These are phyloP conservation scores for Aspergillus conjunctus DNA, from an alignment of 495 filamentous ascomycete genomes.

Conservation along the genomic window DNA sequence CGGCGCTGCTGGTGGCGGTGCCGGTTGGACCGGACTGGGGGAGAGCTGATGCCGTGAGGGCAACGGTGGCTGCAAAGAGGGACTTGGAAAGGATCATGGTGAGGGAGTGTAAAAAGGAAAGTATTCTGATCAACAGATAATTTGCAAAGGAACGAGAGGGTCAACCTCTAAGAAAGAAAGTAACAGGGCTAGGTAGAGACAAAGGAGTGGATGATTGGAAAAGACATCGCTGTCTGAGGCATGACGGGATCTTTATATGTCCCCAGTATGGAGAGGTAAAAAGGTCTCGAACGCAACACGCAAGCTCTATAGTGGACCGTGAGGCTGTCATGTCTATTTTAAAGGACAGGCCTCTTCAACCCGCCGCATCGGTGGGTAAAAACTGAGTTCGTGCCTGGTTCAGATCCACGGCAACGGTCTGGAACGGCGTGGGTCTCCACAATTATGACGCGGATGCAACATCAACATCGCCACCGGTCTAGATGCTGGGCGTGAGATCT, in stretches of 20 bases:
- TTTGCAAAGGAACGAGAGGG: constrained; percentile 15
- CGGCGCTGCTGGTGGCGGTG: constrained; percentile 17
- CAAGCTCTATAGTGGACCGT: neutral
- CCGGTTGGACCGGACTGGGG: constrained; percentile 14
- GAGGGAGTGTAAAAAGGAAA: constrained; percentile 5
- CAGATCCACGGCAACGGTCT: neutral
- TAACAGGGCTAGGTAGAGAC: neutral
- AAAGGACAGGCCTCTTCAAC: neutral
- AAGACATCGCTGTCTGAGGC: neutral
- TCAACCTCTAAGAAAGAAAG: constrained; percentile 23
- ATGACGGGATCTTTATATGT: neutral
- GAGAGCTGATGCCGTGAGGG: constrained; percentile 25
- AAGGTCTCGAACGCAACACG: neutral
- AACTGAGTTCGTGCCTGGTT: neutral
- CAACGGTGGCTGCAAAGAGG: constrained; percentile 21
- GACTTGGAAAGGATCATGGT: constrained; percentile 31
- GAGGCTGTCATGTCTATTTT: neutral
- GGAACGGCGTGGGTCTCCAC: neutral
- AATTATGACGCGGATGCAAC: neutral
- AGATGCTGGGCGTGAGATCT: too few species aligned
- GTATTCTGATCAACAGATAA: constrained; percentile 27
- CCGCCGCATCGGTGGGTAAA: neutral
- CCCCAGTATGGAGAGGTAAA: neutral
- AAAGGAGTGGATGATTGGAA: neutral
- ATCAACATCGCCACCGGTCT: neutral